phyloP scores from a whole-genome alignment of 371 early-diverging fungal species.

The Haplosporangium sp. region DNA sequence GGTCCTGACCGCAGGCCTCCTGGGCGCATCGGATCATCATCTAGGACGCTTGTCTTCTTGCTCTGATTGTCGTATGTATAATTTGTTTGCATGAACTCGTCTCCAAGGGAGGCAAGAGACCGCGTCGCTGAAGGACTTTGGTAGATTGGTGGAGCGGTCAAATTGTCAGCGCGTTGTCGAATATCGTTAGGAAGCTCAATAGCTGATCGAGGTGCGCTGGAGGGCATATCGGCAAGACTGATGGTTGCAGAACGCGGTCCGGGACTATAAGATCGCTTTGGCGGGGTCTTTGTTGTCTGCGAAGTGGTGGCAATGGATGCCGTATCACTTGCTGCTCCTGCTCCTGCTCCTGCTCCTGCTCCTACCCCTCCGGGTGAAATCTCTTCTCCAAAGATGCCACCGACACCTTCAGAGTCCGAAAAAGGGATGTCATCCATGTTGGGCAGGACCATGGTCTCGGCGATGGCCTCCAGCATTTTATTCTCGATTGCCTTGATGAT shows the following conservation, averaged over 20 bases:
- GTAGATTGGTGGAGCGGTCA: constrained; percentile 19
- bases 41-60: background rate
- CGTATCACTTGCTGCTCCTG: background rate
- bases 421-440: constrained; percentile 93
- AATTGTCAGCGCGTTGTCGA: constrained; percentile 22
- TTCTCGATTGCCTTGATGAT: constrained; percentile 89
- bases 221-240: constrained; percentile 3
- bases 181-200: constrained; percentile 30
- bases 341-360: background rate
- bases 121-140: constrained; percentile 7
- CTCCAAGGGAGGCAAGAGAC: constrained; percentile 31
- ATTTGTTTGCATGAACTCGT: constrained; percentile 40
- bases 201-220: constrained; percentile 28
- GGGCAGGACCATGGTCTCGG: constrained; percentile 87
- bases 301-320: background rate
- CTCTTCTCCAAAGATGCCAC: constrained; percentile 71
- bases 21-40: constrained; percentile 38
- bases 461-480: constrained; percentile 84
- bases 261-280: constrained; percentile 15
- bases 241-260: constrained; percentile 40
- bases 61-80: constrained; percentile 23
- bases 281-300: background rate
- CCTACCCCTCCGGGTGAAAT: constrained; percentile 44
- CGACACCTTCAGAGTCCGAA: constrained; percentile 71
- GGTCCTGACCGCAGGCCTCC: constrained; percentile 3